Conservation (phyloP, 176 grass and related monocot genomes). For the Bromus sterilis region DNA sequence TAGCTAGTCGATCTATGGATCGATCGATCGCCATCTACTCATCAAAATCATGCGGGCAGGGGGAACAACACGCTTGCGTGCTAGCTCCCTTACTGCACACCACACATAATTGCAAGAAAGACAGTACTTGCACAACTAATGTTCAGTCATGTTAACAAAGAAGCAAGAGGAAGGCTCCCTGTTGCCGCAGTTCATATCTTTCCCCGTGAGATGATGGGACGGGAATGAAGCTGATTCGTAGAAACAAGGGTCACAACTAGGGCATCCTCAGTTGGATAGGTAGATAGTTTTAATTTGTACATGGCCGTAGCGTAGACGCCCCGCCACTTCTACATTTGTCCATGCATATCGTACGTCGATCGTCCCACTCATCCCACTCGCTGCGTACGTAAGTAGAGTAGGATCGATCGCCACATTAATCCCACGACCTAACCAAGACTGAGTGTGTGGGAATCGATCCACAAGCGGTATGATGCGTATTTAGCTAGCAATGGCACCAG, state of each 20-base stretch:
- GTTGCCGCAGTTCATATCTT: neutral
- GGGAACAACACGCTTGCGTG: neutral
- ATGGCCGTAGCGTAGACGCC: constrained; percentile 18
- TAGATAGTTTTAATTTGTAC: neutral
- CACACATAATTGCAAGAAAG: neutral
- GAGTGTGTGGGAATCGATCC: no score
- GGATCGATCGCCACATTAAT: no score
- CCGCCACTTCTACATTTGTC: neutral
- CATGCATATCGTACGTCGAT: neutral
- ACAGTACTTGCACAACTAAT: neutral
- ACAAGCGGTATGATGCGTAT: neutral
- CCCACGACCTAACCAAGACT: no score
- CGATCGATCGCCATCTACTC: neutral
- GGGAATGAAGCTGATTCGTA: no score
- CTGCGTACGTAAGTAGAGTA: no score
- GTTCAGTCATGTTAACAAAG: neutral
- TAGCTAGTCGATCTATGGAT: no score
- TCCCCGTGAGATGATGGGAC: neutral
- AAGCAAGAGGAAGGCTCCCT: no score
- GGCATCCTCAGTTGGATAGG: no score
- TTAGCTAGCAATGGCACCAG: neutral
- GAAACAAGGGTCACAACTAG: neutral
- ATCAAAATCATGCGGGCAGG: neutral
- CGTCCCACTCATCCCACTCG: neutral
- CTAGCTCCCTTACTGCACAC: neutral